Evolutionary conservation across 129 eudicot genomes (phyloP).

Genomic region (Helichrysum umbraculigerum): DNA sequence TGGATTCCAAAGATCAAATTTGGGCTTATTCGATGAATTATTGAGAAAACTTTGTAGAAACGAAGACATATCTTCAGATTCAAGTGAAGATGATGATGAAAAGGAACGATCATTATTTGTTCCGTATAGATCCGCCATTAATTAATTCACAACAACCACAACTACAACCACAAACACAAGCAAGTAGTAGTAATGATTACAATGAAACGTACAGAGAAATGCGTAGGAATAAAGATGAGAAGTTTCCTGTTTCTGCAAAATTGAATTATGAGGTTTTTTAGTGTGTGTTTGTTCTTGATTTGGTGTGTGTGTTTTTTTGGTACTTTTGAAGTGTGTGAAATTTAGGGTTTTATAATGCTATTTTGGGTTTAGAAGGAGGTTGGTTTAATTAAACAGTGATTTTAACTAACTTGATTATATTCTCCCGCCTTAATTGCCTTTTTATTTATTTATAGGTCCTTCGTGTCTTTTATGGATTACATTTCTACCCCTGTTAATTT

Average conservation of each 20-base stretch:
- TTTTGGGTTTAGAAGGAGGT: constrained; percentile 5
- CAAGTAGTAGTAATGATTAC: constrained; percentile 26
- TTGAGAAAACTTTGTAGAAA: constrained; percentile 71
- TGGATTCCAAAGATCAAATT: constrained; percentile 17
- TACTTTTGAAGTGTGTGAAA: not conserved
- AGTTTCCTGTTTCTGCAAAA: constrained; percentile 30
- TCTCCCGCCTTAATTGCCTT: constrained; percentile 63
- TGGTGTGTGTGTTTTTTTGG: constrained; percentile 2
- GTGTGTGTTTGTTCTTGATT: constrained; percentile 27
- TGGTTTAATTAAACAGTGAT: constrained; percentile 25
- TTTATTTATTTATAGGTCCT: constrained; percentile 7
- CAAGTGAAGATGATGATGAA: constrained; percentile 53
- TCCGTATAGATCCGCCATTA: constrained; percentile 90
- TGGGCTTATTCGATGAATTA: constrained; percentile 42
- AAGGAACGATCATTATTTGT: constrained; percentile 52
- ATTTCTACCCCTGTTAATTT: not conserved
- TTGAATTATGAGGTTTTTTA: constrained; percentile 10
- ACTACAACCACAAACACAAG: not conserved
- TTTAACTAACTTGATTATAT: constrained; percentile 26
- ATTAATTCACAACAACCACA: constrained; percentile 26
- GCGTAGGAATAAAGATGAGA: constrained; percentile 18
- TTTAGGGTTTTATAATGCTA: constrained; percentile 29
- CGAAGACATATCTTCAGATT: constrained; percentile 83
- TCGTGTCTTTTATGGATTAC: not conserved
- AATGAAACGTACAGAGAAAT: constrained; percentile 30